These are phyloP conservation scores for Xylaria sp. DNA, from an alignment of 2,329 filamentous ascomycete genomes.

Conservation along the genomic window DNA sequence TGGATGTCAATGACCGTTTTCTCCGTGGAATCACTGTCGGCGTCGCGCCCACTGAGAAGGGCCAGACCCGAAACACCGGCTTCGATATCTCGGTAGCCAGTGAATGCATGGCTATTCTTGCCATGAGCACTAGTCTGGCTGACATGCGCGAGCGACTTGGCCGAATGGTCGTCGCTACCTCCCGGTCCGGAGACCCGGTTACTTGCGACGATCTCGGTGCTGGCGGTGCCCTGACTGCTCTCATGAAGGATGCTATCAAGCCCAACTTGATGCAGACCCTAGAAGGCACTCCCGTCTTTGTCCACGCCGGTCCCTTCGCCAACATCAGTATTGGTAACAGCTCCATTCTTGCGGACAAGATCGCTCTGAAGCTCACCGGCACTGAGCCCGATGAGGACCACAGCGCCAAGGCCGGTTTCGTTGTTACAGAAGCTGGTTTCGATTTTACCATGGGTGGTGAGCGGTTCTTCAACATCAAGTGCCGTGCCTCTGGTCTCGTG, in stretches of 20 bases:
- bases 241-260: slow-evolving; percentile 99
- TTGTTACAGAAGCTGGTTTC: slow-evolving; percentile 95
- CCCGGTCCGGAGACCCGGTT: slow-evolving; percentile 77
- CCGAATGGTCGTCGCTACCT: slow-evolving; percentile 91
- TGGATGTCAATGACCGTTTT: slow-evolving; percentile 96
- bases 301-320: slow-evolving; percentile 94
- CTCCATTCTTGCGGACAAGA: slow-evolving; percentile 89
- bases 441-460: slow-evolving; percentile 99
- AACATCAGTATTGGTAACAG: slow-evolving; percentile 98
- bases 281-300: slow-evolving; percentile 94
- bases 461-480: slow-evolving; percentile 99
- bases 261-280: slow-evolving; percentile 98
- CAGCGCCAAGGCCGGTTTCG: slow-evolving; percentile 77
- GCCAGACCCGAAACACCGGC: slow-evolving; percentile 78
- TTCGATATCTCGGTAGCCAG: slow-evolving; percentile 98
- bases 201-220: slow-evolving; percentile 94
- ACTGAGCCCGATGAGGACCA: slow-evolving; percentile 89
- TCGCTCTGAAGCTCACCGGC: slow-evolving; percentile 91
- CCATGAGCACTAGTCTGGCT: slow-evolving; percentile 76
- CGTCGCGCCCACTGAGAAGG: slow-evolving; percentile 84
- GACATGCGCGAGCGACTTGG: slow-evolving; percentile 93
- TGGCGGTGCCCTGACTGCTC: slow-evolving; percentile 82
- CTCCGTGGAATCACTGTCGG: slow-evolving; percentile 85
- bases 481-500: slow-evolving; percentile 83
- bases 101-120: slow-evolving; percentile 97